These are phyloP conservation scores for Diatrype stigma DNA, from an alignment of 2,329 filamentous ascomycete genomes.

Conservation along the genomic window DNA sequence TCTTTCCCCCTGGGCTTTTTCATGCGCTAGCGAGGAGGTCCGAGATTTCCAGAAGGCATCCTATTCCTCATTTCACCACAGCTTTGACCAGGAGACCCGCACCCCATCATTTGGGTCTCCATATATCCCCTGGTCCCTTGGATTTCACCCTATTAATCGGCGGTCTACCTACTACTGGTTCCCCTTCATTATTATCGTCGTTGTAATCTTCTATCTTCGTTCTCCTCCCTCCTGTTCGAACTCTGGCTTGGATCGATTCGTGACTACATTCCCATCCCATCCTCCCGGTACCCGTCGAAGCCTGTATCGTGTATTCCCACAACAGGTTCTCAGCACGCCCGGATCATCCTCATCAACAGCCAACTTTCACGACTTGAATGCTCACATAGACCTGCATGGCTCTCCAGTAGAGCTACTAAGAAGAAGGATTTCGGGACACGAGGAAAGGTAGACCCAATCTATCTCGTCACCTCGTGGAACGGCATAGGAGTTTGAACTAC, in stretches of 20 bases:
- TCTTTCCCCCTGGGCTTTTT: slow-evolving; percentile 23
- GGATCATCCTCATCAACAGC: slow-evolving; percentile 5
- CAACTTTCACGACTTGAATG: slow-evolving; percentile 29
- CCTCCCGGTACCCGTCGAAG: slow-evolving; percentile 13
- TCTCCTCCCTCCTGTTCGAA: slow-evolving; percentile 10
- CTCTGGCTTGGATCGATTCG: slow-evolving; percentile 9
- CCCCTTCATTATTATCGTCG: slow-evolving; percentile 10
- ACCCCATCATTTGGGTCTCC: slow-evolving; percentile 28
- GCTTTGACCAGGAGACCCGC: slow-evolving; percentile 28
- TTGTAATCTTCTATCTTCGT: slow-evolving; percentile 11
- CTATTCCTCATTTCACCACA: slow-evolving; percentile 22
- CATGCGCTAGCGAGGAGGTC: slow-evolving; percentile 29
- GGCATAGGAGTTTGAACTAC: slow-evolving; percentile 12
- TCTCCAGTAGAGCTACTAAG: slow-evolving; percentile 34
- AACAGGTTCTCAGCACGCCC: slow-evolving; percentile 11
- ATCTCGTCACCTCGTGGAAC: slow-evolving; percentile 15
- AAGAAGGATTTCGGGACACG: slow-evolving; percentile 17
- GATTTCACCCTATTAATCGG: slow-evolving; percentile 24
- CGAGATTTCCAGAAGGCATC: slow-evolving; percentile 32
- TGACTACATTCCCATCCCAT: slow-evolving; percentile 3
- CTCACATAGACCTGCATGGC: slow-evolving; percentile 29
- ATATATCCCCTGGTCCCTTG: slow-evolving; percentile 27
- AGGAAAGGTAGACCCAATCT: slow-evolving; percentile 19
- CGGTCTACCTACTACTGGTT: slow-evolving; percentile 18
- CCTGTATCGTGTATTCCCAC: slow-evolving; percentile 5